A percentile compares a stretch with the other conserved stretches of the same genome.
Evolutionary conservation across 2,329 filamentous ascomycete genomes (phyloP).

Genomic region (Xylariaceae sp.): DNA sequence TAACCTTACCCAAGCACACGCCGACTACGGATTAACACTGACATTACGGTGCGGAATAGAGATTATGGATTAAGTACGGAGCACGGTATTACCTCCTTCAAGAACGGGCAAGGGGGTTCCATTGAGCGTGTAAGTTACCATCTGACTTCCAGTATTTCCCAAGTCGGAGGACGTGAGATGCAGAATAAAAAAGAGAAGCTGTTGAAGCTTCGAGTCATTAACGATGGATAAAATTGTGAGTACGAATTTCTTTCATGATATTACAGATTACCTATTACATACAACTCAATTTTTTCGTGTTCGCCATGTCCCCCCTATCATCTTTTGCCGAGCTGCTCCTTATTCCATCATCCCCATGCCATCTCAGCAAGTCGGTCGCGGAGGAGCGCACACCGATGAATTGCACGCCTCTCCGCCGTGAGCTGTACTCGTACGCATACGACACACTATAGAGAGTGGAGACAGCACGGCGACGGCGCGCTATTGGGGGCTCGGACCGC

Average conservation of each 20-base stretch:
- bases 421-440: too few species aligned
- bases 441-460: too few species aligned
- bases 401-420: neutral
- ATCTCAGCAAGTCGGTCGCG: neutral
- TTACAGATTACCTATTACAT: neutral
- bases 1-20: too few species aligned
- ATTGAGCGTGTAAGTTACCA: too few species aligned
- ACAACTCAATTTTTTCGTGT: neutral
- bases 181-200: too few species aligned
- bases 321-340: neutral
- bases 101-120: too few species aligned
- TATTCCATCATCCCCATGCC: neutral
- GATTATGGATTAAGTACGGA: too few species aligned
- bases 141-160: too few species aligned
- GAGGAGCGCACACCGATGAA: neutral
- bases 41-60: too few species aligned
- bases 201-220: neutral
- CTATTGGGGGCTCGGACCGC: neutral
- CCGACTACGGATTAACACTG: too few species aligned
- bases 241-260: neutral
- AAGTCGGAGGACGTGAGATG: too few species aligned
- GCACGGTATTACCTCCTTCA: too few species aligned
- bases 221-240: neutral
- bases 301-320: neutral
- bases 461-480: neutral